Evolutionary conservation across 352 stramenopile genomes (phyloP), one percentile per base, ranked within the genome.

Genomic region (Globisporangium cylindrosporum): DNA sequence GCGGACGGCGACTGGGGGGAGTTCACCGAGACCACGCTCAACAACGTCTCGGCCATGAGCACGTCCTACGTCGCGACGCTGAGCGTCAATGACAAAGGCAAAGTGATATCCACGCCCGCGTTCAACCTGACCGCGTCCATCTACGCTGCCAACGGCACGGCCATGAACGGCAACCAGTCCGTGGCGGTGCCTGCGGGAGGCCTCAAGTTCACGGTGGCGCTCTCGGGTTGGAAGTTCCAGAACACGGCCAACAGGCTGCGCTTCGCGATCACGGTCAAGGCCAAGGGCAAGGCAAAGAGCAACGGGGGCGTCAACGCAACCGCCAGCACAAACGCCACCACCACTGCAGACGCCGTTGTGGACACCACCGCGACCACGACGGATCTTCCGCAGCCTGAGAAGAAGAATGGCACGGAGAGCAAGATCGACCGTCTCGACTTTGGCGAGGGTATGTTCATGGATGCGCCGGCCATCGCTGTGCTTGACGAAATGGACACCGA

Each of bases 201-300:
- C 1, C 55, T 87, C 32, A 87, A 83, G 60, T 84, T 87, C 70
- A 72, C 77, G 2, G 59, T 84, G 24, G 66, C 71, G n/a, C 74
- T 86, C 10, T 25, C 25, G 3, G 9, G 20, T 1, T 86, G 79
- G 79, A 60, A 68, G 29, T 85, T 84, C 67, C n/a, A 29, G 3
- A 32, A 29, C 12, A 0, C 32, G 9, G 38, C 27, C 27, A 84
- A 85, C 62, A 68, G 43, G 0, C 43, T 83, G 3, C 49, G 57
- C 15, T 75, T 87, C 38, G 66, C 70, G 46, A 58, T 87, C 9
- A 43, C 59, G 38, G 22, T 87, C 27, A 78, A 77, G 15, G 64
- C 73, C 2, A 77, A 73, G 53, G 57, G 62, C 46, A 34, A 24
- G 9, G 32, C 20, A 75, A 67, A 57, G 49, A 10, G 27, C 27